Conservation (phyloP, 208 protist genomes). For the Trypanosoma lewisi region DNA sequence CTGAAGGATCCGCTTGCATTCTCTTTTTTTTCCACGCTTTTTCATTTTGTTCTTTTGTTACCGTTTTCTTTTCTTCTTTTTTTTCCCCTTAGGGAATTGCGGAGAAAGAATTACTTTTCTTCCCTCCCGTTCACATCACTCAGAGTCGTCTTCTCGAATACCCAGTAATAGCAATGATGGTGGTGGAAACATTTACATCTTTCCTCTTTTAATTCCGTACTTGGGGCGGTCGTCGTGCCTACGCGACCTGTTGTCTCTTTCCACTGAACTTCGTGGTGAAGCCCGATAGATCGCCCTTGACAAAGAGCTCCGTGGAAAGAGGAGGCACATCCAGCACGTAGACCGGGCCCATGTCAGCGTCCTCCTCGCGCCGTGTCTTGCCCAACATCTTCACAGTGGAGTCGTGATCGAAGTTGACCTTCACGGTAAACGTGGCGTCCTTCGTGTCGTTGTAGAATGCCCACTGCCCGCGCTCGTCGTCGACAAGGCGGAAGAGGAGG, state of each 20-base stretch:
- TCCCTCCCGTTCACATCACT: not conserved
- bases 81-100: too few species aligned
- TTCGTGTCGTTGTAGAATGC: constrained; percentile 81
- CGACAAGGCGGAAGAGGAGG: constrained; percentile 67
- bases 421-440: constrained; percentile 37
- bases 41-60: constrained; percentile 3
- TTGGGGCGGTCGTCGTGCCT: too few species aligned
- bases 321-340: constrained; percentile 47
- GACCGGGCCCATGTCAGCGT: not conserved
- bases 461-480: constrained; percentile 39
- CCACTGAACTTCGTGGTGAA: constrained; percentile 79
- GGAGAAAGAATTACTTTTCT: not conserved
- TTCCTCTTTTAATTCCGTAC: constrained; percentile 3
- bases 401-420: constrained; percentile 41
- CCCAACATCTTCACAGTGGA: constrained; percentile 38
- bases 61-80: constrained; percentile 5
- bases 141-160: too few species aligned
- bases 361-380: constrained; percentile 1
- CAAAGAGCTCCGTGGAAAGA: constrained; percentile 58
- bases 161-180: too few species aligned
- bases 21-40: constrained; percentile 7
- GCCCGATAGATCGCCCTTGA: constrained; percentile 41
- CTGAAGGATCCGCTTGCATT: not conserved
- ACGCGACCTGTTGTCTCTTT: constrained; percentile 10
- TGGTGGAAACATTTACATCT: not conserved